Evolutionary conservation across 1,284 basidiomycete species (phyloP), one percentile per base, ranked within the genome.

Genomic region (Amylostereum areolatum): DNA sequence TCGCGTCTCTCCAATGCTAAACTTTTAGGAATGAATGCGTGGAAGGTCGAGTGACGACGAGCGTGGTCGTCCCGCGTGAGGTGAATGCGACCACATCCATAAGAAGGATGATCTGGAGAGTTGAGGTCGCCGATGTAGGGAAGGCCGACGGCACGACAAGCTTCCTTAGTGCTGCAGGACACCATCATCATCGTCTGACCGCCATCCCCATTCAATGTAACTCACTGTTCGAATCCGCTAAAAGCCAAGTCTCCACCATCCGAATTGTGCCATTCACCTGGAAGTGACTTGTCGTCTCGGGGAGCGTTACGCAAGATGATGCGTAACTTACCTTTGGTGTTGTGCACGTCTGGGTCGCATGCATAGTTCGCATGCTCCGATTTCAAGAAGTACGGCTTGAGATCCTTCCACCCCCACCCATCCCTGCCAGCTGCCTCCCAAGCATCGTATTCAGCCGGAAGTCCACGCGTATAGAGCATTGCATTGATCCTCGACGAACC

Each of bases 401-500:
- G 47, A 10, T 71, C 66, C 1, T 63, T 56, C 52, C 62, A 73
- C 3, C 59, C 59, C 70, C 70, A 74, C 1, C 67, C 68, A 25
- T 59, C 55, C 32, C 64, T 55, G 1, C 69, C 70, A 10, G 55
- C 55, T 5, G 57, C 55, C 30, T 50, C 57, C 72, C 71, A 73
- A 12, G 59, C 54, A 42, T 72, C 63, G 45, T 67, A 73, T 46
- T 72, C 69, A 0, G 62, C 66, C 10, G 69, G 64, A 1, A 61
- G 40, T 25, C 65, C 66, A 27, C 70, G 60, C 0, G 65, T 65
- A 48, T 73, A 73, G 43, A 69, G 48, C 61, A 69, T 60, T 31
- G 59, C 63, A 53, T 77, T 78, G 50, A 77, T 70, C 9, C 66
- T 65, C 5, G 69, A 69, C 0, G 65, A 66, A 0, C 75, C 75